Percentiles rank a stretch among this genome's conserved stretches.
Evolutionary conservation across 164 flowering plant genomes (phyloP).

Genomic region (Cinnamomum micranthum): DNA sequence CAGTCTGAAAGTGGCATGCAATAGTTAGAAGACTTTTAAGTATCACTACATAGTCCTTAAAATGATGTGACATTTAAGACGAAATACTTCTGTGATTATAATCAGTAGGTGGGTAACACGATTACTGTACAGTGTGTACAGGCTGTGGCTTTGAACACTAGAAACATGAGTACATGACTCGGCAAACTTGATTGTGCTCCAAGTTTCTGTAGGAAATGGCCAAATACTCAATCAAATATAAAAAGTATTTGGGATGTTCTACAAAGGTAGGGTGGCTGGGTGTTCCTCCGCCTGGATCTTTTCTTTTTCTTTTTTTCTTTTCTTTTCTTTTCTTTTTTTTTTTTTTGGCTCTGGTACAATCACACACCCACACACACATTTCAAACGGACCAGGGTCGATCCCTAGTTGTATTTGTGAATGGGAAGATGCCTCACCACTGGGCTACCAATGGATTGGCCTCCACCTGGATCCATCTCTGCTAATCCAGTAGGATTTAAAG

Average conservation of each 20-base stretch:
- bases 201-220: background rate
- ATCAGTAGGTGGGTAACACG: background rate
- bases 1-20: conserved; percentile 33
- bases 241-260: background rate
- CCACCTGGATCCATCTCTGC: too few species aligned
- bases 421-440: too few species aligned
- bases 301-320: too few species aligned
- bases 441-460: too few species aligned
- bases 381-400: too few species aligned
- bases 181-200: background rate
- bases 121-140: background rate
- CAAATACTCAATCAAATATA: background rate
- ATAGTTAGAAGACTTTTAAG: background rate
- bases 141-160: background rate
- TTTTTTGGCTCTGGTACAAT: background rate
- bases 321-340: too few species aligned
- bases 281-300: background rate
- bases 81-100: background rate
- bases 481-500: too few species aligned
- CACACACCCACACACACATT: background rate
- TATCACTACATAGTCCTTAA: too few species aligned
- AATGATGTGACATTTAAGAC: background rate
- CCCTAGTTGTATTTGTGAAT: too few species aligned
- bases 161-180: background rate
- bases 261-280: background rate